Conservation (phyloP, 2,329 filamentous ascomycete genomes). For the Pestalotiopsis sp. region DNA sequence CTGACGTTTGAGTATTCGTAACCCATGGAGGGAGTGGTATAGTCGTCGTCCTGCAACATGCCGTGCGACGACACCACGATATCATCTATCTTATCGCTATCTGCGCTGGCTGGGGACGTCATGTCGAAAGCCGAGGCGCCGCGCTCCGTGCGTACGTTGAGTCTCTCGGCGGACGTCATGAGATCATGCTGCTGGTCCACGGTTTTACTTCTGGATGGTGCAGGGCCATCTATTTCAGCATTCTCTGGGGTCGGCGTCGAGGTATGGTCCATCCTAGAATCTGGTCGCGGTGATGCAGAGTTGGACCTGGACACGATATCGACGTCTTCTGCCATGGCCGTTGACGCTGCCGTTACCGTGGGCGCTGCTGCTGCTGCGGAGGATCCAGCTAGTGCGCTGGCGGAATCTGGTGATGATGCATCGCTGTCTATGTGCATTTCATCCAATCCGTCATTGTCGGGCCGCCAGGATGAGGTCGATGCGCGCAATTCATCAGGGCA, state of each 20-base stretch:
- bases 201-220: constrained; percentile 17
- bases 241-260: constrained; percentile 23
- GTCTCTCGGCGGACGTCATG: constrained; percentile 21
- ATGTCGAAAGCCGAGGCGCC: constrained; percentile 19
- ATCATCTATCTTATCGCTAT: constrained; percentile 24
- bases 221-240: constrained; percentile 17
- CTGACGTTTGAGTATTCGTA: constrained; percentile 59
- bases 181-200: constrained; percentile 8
- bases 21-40: constrained; percentile 43
- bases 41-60: constrained; percentile 24
- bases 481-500: constrained; percentile 33
- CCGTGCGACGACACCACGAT: constrained; percentile 18
- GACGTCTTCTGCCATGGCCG: constrained; percentile 15
- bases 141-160: constrained; percentile 15
- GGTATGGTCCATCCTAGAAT: constrained; percentile 23
- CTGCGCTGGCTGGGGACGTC: constrained; percentile 22
- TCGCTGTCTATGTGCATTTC: constrained; percentile 30
- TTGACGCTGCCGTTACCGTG: neutral
- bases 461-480: constrained; percentile 25
- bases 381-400: constrained; percentile 21
- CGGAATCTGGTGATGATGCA: constrained; percentile 27
- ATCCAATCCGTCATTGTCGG: constrained; percentile 23
- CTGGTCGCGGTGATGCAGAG: constrained; percentile 29
- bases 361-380: neutral
- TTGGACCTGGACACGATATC: constrained; percentile 26